Evolutionary conservation across 1,284 basidiomycete genomes (phyloP), one percentile per base, ranked within the genome.

Genomic region (Ustilago curta): DNA sequence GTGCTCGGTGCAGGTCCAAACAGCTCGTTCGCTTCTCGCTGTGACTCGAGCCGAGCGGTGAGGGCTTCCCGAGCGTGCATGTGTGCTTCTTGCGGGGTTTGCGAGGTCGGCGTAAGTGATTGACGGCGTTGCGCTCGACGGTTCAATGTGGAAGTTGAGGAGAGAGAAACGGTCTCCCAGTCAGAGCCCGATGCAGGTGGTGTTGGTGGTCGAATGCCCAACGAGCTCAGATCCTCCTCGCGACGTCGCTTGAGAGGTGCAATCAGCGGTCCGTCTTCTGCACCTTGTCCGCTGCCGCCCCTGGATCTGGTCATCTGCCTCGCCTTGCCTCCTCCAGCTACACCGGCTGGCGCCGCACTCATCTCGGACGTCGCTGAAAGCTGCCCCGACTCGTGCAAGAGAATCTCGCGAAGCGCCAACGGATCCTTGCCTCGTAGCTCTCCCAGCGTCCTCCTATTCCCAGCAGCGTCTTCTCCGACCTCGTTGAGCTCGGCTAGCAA

Each of bases 391-490:
- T 69, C 61, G 35, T 70, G 67, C 56, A 76, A 39, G 16, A 79
- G 60, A n/a, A 78, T 59, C 19, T 72, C 61, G 25, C 64, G 49
- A 8, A 79, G 58, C 43, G 77, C 76, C 9, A 69, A 19, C 2
- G 77, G 69, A 32, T 78, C 77, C 25, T 68, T 67, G 27, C 77
- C 77, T 2, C 62, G 71, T n/a, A 79, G 50, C 53, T 79, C 77
- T 47, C 68, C 72, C 43, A 79, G 23, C 40, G 55, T 65, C 35
- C 72, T 37, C 27, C 54, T 31, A 29, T 72, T 71, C 25, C 60
- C 59, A 8, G 52, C 21, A 4, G 59, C 39, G n/a, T 75, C 69
- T 29, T 60, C 61, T 27, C 62, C 69, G 1, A 40, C 55, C 1
- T 61, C 71, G 48, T 65, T 66, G 47, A 74, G 71, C 37, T 62